phyloP scores from a whole-genome alignment of 176 grass and related monocot species.

The Oryza coarctata region DNA sequence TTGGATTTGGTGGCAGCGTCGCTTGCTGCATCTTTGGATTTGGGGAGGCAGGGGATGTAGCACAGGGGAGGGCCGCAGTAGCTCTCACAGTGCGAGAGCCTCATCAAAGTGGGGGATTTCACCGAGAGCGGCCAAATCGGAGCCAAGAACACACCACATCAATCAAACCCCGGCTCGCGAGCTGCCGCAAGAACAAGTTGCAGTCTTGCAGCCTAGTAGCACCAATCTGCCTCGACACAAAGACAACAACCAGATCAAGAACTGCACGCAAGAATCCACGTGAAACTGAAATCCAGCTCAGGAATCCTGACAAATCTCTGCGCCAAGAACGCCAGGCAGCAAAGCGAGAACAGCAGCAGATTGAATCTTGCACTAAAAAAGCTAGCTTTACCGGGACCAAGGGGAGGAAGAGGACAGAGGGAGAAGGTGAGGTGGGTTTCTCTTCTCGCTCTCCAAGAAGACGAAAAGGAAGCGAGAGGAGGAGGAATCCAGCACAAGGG shows the following conservation, averaged over 20 bases:
- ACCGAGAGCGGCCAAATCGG: slow-evolving; percentile 39
- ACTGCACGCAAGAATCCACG: neutral
- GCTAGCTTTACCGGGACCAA: slow-evolving; percentile 1
- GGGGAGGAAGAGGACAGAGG: neutral
- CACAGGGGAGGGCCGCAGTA: slow-evolving; percentile 51
- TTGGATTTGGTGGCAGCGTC: slow-evolving; percentile 40
- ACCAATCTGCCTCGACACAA: neutral
- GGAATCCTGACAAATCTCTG: slow-evolving; percentile 19
- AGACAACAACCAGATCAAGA: slow-evolving; percentile 8
- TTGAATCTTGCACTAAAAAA: slow-evolving; percentile 36
- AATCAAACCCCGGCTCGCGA: slow-evolving; percentile 33
- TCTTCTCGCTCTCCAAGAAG: slow-evolving; percentile 24
- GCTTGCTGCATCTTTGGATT: slow-evolving; percentile 48
- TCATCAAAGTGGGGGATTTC: slow-evolving; percentile 61
- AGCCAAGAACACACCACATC: slow-evolving; percentile 48
- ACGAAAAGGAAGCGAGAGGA: neutral
- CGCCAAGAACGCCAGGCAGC: slow-evolving; percentile 3
- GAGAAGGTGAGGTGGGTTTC: slow-evolving; percentile 18
- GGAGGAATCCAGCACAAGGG: neutral
- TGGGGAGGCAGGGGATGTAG: slow-evolving; percentile 47
- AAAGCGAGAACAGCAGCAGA: slow-evolving; percentile 17
- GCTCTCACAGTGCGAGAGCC: slow-evolving; percentile 71
- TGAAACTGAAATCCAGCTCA: neutral
- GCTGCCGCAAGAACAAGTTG: neutral
- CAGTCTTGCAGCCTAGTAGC: neutral